Percentiles rank a stretch among this genome's conserved stretches.
Evolutionary conservation across 495 filamentous ascomycete species (phyloP).

Genomic region (Talaromyces adpressus): DNA sequence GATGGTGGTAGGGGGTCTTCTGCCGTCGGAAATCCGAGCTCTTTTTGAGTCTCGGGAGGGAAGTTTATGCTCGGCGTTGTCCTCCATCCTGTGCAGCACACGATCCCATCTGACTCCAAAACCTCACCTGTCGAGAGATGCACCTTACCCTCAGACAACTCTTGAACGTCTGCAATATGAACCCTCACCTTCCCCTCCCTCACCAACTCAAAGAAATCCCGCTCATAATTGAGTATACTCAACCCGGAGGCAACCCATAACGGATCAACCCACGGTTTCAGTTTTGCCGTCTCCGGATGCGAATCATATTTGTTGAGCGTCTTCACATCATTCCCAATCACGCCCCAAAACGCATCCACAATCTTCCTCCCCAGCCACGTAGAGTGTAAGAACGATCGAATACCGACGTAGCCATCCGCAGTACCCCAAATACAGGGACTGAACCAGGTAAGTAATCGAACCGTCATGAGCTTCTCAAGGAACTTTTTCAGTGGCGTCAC

Average conservation of each 20-base stretch:
- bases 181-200: constrained; percentile 48
- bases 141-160: constrained; percentile 40
- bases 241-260: constrained; percentile 59
- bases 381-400: constrained; percentile 55
- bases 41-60: constrained; percentile 40
- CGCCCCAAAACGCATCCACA: constrained; percentile 60
- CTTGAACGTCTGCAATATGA: constrained; percentile 54
- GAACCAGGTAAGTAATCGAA: constrained; percentile 58
- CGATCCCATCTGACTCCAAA: constrained; percentile 52
- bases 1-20: constrained; percentile 19
- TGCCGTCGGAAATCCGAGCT: constrained; percentile 34
- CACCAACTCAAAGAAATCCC: constrained; percentile 57
- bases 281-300: constrained; percentile 55
- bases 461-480: constrained; percentile 59
- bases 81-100: constrained; percentile 66
- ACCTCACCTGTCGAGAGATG: constrained; percentile 49
- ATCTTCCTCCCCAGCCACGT: constrained; percentile 61
- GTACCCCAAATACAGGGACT: constrained; percentile 56
- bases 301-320: constrained; percentile 50
- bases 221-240: constrained; percentile 64
- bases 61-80: constrained; percentile 57
- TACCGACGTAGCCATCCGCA: constrained; percentile 37
- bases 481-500: constrained; percentile 54
- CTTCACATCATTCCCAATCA: constrained; percentile 53
- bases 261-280: constrained; percentile 55